Evolutionary conservation across 2,329 filamentous ascomycete genomes (phyloP).

Genomic region (Fusarium graminum): DNA sequence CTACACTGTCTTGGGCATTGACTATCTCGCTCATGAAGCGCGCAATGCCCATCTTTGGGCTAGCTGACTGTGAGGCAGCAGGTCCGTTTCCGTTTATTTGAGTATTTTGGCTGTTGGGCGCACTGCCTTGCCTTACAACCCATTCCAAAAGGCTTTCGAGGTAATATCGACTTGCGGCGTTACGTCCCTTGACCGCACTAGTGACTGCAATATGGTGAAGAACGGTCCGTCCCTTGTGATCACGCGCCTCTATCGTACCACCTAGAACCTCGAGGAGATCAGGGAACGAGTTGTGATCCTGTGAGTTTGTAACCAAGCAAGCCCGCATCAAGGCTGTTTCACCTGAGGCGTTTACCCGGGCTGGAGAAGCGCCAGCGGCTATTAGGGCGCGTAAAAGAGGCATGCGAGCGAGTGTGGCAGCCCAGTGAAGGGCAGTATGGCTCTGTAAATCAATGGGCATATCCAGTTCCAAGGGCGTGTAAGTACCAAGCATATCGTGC

Average conservation of each 20-base stretch:
- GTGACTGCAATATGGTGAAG: conserved; percentile 97
- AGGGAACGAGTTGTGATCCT: conserved; percentile 90
- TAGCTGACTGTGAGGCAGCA: conserved; percentile 57
- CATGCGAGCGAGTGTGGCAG: conserved; percentile 89
- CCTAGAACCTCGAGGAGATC: conserved; percentile 90
- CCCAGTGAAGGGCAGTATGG: conserved; percentile 96
- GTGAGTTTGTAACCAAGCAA: conserved; percentile 92
- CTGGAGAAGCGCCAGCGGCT: conserved; percentile 85
- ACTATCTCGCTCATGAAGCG: conserved; percentile 98
- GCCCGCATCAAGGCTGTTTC: conserved; percentile 95
- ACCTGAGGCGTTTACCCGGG: conserved; percentile 87
- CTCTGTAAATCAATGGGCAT: conserved; percentile 90
- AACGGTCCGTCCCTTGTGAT: conserved; percentile 90
- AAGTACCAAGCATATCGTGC: conserved; percentile 80
- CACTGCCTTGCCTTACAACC: conserved; percentile 86
- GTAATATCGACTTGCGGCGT: conserved; percentile 93
- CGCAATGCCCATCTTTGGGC: conserved; percentile 83
- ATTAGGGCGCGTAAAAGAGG: conserved; percentile 85
- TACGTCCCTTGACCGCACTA: conserved; percentile 93
- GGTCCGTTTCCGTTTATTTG: conserved; percentile 52
- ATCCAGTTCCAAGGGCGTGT: conserved; percentile 86
- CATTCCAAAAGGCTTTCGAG: conserved; percentile 94
- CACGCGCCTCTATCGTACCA: conserved; percentile 89
- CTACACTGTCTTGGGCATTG: conserved; percentile 92
- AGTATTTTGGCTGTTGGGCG: conserved; percentile 64